phyloP scores from a whole-genome alignment of 441 rosid species.

The Eruca vesicaria region DNA sequence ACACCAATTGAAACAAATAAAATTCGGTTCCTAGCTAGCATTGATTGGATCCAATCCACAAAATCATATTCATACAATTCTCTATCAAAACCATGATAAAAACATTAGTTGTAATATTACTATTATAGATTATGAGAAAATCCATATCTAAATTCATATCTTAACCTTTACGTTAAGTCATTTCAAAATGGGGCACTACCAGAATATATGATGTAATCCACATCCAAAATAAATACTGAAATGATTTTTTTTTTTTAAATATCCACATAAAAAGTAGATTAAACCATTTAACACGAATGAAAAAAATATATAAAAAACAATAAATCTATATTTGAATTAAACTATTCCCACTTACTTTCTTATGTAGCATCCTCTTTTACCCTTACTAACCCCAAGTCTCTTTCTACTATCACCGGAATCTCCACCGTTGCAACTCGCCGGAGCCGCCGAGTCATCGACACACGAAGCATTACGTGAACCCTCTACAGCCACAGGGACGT shows the following conservation, averaged over 20 bases:
- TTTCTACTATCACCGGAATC: conserved; percentile 58
- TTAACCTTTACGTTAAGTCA: conserved; percentile 14
- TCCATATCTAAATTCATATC: neutral
- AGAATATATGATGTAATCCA: conserved; percentile 10
- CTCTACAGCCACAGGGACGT: conserved; percentile 16
- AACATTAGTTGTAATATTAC: neutral
- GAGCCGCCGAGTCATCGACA: conserved; percentile 37
- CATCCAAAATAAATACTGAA: neutral
- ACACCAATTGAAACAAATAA: neutral
- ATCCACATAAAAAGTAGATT: conserved; percentile 1
- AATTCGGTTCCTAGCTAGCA: neutral
- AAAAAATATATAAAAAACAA: neutral
- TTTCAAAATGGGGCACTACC: conserved; percentile 16
- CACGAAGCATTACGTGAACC: conserved; percentile 38
- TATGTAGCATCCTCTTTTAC: conserved; percentile 48
- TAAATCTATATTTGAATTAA: neutral
- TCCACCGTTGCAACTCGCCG: conserved; percentile 44
- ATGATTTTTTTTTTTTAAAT: neutral
- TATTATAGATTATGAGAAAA: neutral
- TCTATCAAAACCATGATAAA: neutral
- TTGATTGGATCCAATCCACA: conserved; percentile 4
- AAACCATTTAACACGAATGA: neutral
- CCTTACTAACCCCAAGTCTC: conserved; percentile 33
- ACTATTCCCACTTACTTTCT: conserved; percentile 38
- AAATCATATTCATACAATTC: conserved; percentile 20